These are phyloP conservation scores for Macrolepiota fuliginosa DNA, from an alignment of 768 basidiomycete genomes.

Conservation along the genomic window DNA sequence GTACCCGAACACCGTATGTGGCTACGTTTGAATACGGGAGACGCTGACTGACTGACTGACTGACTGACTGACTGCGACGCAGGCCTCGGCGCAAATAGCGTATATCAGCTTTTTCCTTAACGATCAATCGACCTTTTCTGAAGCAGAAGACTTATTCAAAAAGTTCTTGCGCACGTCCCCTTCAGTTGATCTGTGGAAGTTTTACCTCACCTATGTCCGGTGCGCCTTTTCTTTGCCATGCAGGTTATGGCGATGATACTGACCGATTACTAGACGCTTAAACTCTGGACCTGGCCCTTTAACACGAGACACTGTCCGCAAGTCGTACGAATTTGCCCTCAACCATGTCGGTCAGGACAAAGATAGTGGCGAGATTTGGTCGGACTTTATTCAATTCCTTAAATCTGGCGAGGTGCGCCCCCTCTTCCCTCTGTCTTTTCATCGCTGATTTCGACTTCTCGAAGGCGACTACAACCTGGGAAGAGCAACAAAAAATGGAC, in stretches of 20 bases:
- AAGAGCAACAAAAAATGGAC: conserved; percentile 95
- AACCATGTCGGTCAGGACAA: conserved; percentile 89
- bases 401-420: conserved; percentile 68
- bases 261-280: conserved; percentile 47
- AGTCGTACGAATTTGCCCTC: conserved; percentile 93
- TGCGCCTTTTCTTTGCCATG: conserved; percentile 37
- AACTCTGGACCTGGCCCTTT: conserved; percentile 50
- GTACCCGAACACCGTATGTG: conserved; percentile 90
- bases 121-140: conserved; percentile 60
- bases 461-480: conserved; percentile 82
- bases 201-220: conserved; percentile 93
- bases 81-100: conserved; percentile 83
- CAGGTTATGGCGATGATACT: conserved; percentile 13
- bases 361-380: conserved; percentile 91
- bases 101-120: conserved; percentile 78
- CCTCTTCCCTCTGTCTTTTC: neutral
- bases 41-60: neutral
- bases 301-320: conserved; percentile 74
- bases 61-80: conserved; percentile 12
- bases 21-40: neutral
- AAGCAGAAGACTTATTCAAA: conserved; percentile 88
- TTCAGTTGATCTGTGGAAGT: conserved; percentile 88
- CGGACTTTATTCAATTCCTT: conserved; percentile 90
- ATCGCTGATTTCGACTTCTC: neutral
- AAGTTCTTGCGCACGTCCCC: conserved; percentile 83